Base-by-base conservation (phyloP, 805 yeast species). In the Candida loeiensis region DNA sequence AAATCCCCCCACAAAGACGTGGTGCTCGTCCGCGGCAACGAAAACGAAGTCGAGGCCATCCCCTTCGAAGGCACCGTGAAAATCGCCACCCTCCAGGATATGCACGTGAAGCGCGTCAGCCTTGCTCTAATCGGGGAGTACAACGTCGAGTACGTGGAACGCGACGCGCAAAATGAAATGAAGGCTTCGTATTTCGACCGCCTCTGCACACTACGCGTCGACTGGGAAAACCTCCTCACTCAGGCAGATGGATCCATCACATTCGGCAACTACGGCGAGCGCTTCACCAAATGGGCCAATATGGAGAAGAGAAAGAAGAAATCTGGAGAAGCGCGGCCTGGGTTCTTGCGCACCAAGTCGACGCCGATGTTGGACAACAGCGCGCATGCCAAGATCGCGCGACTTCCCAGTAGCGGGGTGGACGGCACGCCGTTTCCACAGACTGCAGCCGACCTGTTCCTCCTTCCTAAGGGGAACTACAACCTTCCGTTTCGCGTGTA, bases 391-490 rank as follows among this genome's bases (percentile, higher is more conserved):
- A 45, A 40, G 17, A 44, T 40, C 33, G 15, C 37, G 25, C 34
- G 34, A 25, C 33, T 41, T 8, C 70, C 73, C 1, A 40, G 52
- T 16, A 52, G 63, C 40, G 74, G 74, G 1, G 44, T 63, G 8
- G 73, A 69, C 45, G 74, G 73, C 6, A 69, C 74, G 9, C 73
- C 74, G 4, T 73, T 73, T 37, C 61, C 61, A n/a, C 45, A 53
- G 27, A 41, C 44, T 2, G 47, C 20, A 19, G 12, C 26, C 11
- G 39, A 59, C 51, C 6, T 46, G 48, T 35, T 64, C 70, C 12
- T 76, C 63, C 47, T 54, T 64, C 79, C 78, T 2, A 59, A 68
- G 40, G 81, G 80, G 1, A 76, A 76, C 50, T 76, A 76, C 48
- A 65, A 69, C 31, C 54, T 76, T 37, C 80, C 80, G 0, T 76